Percentiles rank a stretch among this genome's conserved stretches.
Evolutionary conservation across 805 yeast genomes (phyloP).

Genomic region (Lipomyces chichibuensis): DNA sequence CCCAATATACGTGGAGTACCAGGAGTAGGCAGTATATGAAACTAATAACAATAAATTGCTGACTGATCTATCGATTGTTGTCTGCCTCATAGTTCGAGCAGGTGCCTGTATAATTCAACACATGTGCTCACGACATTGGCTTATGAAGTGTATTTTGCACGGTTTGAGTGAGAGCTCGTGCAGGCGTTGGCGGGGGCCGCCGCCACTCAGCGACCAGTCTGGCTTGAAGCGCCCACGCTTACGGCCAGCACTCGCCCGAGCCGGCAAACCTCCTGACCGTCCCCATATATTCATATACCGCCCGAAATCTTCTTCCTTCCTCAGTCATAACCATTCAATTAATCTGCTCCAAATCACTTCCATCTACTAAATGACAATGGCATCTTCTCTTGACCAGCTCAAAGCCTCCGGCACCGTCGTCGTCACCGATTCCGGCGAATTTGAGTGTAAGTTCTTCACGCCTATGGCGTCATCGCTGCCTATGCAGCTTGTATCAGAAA

Average conservation of each 20-base stretch:
- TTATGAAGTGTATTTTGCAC: background rate
- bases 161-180: background rate
- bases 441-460: conserved; percentile 59
- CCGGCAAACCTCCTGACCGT: conserved; percentile 1
- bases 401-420: conserved; percentile 95
- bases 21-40: too few relatives aligned
- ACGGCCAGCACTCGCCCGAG: background rate
- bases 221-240: background rate
- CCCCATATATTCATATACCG: background rate
- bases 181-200: background rate
- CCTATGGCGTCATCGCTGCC: background rate
- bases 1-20: background rate
- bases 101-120: background rate
- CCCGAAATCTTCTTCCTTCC: background rate
- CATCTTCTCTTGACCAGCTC: conserved; percentile 83
- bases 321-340: background rate
- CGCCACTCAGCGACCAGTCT: background rate
- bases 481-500: background rate
- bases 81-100: background rate
- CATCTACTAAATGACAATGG: conserved; percentile 37
- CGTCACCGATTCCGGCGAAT: conserved; percentile 99
- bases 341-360: background rate
- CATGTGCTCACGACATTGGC: background rate
- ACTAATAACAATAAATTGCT: too few relatives aligned
- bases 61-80: background rate